Evolutionary conservation across 2,329 filamentous ascomycete genomes (phyloP), one percentile per base, ranked within the genome.

Genomic region (Beauveria varroae): DNA sequence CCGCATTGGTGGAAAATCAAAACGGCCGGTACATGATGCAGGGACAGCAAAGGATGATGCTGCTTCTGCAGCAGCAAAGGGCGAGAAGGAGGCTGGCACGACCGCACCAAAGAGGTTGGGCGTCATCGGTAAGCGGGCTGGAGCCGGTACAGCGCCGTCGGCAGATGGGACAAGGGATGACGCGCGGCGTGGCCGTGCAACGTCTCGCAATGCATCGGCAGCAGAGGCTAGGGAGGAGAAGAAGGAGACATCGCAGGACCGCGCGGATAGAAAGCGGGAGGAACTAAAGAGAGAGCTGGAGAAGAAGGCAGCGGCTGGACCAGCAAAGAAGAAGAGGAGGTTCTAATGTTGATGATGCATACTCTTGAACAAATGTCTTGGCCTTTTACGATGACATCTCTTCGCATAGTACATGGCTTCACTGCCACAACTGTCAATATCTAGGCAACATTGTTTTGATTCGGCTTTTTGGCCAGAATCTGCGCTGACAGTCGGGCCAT

Each of bases 261-360:
- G 76, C 28, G 80, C 81, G 3, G 78, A 82, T 62, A 73, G 79
- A 41, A 80, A 78, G 63, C 75, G 81, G 55, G 74, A 76, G n/a
- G 80, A 84, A 65, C 69, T 83, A 30, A 78, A 80, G 60, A 75
- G 72, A 61, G 79, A 84, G 41, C 69, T 97, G 16, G 77, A 82
- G 64, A 77, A 69, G 62, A 81, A 80, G 66, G 76, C 76, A 3
- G 75, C 78, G 0, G 76, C 76, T 20, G 78, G 78, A 1, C 82
- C 82, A 5, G 75, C 73, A 7, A 82, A 79, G 69, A 85, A 85
- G 74, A 85, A 83, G 71, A 74, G 82, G 49, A 80, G 76, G 56
- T 85, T 85, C 63, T 85, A 68, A 55, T 7, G 28, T n/a, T 4
- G 16, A 4, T 7, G n/a, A 24, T 8, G 14, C 28, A 28, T 24